Conservation (phyloP, 805 yeast species). For the Nakazawaea pomicola region DNA sequence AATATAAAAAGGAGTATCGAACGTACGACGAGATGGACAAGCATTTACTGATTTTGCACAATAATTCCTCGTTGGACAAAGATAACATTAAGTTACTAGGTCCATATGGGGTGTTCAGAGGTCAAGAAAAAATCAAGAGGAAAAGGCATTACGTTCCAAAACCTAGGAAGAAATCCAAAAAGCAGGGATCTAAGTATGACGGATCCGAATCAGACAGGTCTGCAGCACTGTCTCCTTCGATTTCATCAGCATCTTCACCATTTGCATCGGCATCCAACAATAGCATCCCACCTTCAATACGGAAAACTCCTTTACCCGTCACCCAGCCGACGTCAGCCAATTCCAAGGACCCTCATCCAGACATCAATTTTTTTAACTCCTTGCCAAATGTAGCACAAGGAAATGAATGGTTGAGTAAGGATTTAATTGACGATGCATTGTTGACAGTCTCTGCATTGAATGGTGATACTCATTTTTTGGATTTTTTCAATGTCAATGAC, state of each 20-base stretch:
- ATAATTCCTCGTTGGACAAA: constrained; percentile 32
- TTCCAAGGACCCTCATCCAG: not conserved
- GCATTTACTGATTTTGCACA: constrained; percentile 54
- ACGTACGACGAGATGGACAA: constrained; percentile 82
- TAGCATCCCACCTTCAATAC: not conserved
- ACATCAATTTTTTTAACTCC: constrained; percentile 6
- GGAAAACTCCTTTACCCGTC: not conserved
- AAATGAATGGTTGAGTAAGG: constrained; percentile 67
- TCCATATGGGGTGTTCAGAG: constrained; percentile 80
- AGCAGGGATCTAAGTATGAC: not conserved
- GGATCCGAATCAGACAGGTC: not conserved
- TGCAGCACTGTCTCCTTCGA: not conserved
- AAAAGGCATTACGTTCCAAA: constrained; percentile 14
- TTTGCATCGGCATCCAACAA: not conserved
- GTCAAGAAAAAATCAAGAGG: constrained; percentile 21
- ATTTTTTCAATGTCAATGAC: constrained; percentile 35
- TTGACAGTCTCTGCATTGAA: constrained; percentile 68
- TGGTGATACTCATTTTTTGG: constrained; percentile 55
- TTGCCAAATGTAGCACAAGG: constrained; percentile 29
- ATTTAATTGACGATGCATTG: constrained; percentile 65
- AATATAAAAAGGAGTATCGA: constrained; percentile 55
- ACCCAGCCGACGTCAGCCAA: not conserved
- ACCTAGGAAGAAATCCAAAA: constrained; percentile 16
- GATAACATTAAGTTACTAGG: constrained; percentile 55
- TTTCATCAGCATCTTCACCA: constrained; percentile 1